These are phyloP conservation scores for Lantana camara DNA, from an alignment of 257 asterid species.

Conservation along the genomic window DNA sequence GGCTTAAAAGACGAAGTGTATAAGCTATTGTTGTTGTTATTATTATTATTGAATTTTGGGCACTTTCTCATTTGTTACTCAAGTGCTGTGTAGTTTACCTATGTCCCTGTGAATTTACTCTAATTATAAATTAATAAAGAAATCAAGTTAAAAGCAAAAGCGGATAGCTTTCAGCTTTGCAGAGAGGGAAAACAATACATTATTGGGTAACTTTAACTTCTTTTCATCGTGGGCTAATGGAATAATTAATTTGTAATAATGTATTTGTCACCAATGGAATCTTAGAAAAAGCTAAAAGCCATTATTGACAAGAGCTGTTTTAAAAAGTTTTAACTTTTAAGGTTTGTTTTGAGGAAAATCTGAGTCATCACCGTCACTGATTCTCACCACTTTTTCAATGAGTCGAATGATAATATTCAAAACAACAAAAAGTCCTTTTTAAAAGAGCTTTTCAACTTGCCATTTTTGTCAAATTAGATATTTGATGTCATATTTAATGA, in stretches of 20 bases:
- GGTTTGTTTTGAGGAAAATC: not conserved
- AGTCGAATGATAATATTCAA: not conserved
- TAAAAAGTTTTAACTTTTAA: not conserved
- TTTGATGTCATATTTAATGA: too few relatives aligned
- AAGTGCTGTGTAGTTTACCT: too few relatives aligned
- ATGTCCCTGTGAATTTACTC: too few relatives aligned
- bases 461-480: not conserved
- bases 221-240: not conserved
- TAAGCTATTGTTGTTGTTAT: too few relatives aligned
- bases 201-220: not conserved
- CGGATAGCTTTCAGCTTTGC: not conserved
- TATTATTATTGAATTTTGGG: too few relatives aligned
- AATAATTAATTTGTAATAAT: not conserved
- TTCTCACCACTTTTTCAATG: not conserved
- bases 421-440: constrained; percentile 11
- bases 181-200: not conserved
- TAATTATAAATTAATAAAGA: too few relatives aligned
- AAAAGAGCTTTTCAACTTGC: not conserved
- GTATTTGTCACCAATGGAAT: not conserved
- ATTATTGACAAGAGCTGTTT: constrained; percentile 10
- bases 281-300: not conserved
- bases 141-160: too few relatives aligned
- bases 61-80: too few relatives aligned
- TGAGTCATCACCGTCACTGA: constrained; percentile 11
- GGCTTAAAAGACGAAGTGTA: too few relatives aligned